Evolutionary conservation across 306 rosid species (phyloP), one percentile per base, ranked within the genome.

Genomic region (Acacia crassicarpa): DNA sequence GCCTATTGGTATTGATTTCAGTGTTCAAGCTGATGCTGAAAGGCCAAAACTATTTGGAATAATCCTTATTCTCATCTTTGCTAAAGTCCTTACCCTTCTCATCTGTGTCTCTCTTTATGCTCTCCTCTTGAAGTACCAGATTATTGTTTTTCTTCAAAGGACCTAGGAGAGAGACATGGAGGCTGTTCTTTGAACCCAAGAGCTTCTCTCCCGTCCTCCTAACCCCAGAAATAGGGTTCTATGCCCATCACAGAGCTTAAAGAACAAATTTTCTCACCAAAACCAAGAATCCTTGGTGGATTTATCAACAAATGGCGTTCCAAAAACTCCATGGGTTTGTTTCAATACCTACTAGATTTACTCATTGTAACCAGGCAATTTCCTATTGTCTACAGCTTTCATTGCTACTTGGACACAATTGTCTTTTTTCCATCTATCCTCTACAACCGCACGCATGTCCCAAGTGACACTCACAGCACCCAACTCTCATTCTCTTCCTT

Each of bases 121-220:
- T 19, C 22, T 82, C 83, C 81, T 84, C 86, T 83, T 89, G 87
- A 86, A 73, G 74, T 19, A 61, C 58, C 74, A 35, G 40, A 27
- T 20, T 56, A 72, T 67, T 46, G 79, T 53, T 67, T 85, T 78
- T 80, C 75, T 80, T 70, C 67, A 62, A 81, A 82, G 58, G 84
- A 69, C 74, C 71, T 43, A 67, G 75, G 76, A 88, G 94, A 69
- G 43, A 81, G 86, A 84, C 87, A 95, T 95, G 99, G 99, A 93
- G 46, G 91, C 89, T 78, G 88, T 92, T 85, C 85, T 93, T 32
- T 94, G 89, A 15, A 87, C 97, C 81, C 91, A 82, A 88, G 97
- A 94, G 79, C 91, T 92, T 81, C 91, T 93, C 61, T 91, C 94
- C 51, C 89, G 89, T 10, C 98, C 94, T 25, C 1, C 80, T 68